These are phyloP conservation scores for Thermomyces lanuginosus DNA, from an alignment of 2,329 filamentous ascomycete species.

Conservation along the genomic window DNA sequence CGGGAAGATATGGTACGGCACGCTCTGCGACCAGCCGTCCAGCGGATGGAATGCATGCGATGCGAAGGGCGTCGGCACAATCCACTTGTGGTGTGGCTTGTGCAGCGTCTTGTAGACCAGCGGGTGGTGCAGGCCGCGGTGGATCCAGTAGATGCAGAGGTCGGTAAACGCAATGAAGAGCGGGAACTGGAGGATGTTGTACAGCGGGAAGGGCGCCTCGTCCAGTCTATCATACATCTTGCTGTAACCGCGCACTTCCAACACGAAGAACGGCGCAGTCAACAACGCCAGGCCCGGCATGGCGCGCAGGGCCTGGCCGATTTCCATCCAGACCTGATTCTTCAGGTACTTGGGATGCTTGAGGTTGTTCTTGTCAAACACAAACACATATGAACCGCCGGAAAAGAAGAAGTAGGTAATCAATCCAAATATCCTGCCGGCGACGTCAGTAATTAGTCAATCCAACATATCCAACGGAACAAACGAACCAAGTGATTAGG, in stretches of 20 bases:
- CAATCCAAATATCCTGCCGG: slow-evolving; percentile 68
- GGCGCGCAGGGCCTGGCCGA: slow-evolving; percentile 56
- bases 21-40: slow-evolving; percentile 73
- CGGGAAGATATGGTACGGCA: slow-evolving; percentile 87
- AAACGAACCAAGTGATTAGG: slow-evolving; percentile 61
- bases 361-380: slow-evolving; percentile 83
- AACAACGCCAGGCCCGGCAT: slow-evolving; percentile 72
- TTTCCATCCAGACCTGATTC: slow-evolving; percentile 78
- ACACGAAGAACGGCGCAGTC: slow-evolving; percentile 65
- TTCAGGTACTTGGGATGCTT: slow-evolving; percentile 88
- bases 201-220: slow-evolving; percentile 61
- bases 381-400: slow-evolving; percentile 64
- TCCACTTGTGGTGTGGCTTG: slow-evolving; percentile 99
- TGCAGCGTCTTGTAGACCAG: slow-evolving; percentile 71
- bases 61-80: slow-evolving; percentile 89
- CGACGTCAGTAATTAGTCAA: slow-evolving; percentile 1
- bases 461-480: background rate
- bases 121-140: slow-evolving; percentile 70
- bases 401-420: slow-evolving; percentile 74
- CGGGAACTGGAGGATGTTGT: slow-evolving; percentile 71
- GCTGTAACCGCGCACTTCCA: slow-evolving; percentile 68
- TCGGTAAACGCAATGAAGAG: slow-evolving; percentile 81
- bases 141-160: slow-evolving; percentile 80
- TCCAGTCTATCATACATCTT: slow-evolving; percentile 71
- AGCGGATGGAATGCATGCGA: slow-evolving; percentile 89